Evolutionary conservation across 768 basidiomycete species (phyloP), one percentile per base, ranked within the genome.

Genomic region (Mycena epipterygia): DNA sequence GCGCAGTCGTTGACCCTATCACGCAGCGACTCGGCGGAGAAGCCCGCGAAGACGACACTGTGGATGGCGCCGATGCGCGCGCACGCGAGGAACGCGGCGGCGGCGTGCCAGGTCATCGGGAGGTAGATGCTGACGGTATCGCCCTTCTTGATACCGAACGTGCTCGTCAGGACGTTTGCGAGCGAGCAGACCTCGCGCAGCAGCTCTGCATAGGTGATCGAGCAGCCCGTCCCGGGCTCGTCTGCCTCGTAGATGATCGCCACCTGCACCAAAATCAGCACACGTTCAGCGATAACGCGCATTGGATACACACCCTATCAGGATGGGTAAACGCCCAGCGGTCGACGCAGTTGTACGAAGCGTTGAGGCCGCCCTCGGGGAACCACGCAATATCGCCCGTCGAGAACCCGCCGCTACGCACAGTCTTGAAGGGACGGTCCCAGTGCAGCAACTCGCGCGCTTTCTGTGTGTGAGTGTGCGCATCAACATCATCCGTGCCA

Each of bases 241-340:
- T 99, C 97, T 1, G 96, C 97, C 81, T 99, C 97, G 84, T 97
- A 99, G 81, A 99, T 96, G 82, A 99, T 98, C 32, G 97, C 97
- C 30, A 92, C 91, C 94, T 96, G 73, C 14, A 41, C 77, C n/a
- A n/a, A n/a, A n/a, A n/a, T n/a, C n/a, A n/a, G n/a, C n/a, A n/a
- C n/a, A n/a, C n/a, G n/a, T n/a, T n/a, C n/a, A n/a, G n/a, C n/a
- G n/a, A n/a, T n/a, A n/a, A n/a, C n/a, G n/a, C n/a, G n/a, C n/a
- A n/a, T n/a, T n/a, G n/a, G n/a, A 5, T 4, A 46, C 46, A 53
- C 66, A 90, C 93, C 84, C 90, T 92, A 80, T 98, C 84, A 0
- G 97, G 98, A 76, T 96, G 84, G 78, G 91, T 89, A 84, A 93
- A 96, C 19, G 95, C 97, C 92, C 95, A 97, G 65, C 97, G 90